Percentiles rank a stretch among this genome's conserved stretches.
Evolutionary conservation across 2,329 filamentous ascomycete species (phyloP).

Genomic region (Xylariaceae sp.): DNA sequence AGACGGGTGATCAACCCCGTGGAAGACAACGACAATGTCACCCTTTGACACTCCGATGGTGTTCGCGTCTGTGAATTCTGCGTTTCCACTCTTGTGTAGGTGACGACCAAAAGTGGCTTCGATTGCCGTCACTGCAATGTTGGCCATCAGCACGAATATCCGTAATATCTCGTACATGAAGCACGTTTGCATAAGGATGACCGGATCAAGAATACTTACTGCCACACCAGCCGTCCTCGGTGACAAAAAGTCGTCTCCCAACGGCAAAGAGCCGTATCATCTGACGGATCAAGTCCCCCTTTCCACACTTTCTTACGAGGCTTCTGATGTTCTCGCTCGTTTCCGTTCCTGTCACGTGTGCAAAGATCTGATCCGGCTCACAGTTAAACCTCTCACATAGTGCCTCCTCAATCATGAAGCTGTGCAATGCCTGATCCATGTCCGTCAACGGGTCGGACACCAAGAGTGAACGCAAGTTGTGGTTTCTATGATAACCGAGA

Average conservation of each 20-base stretch:
- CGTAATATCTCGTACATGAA: not conserved
- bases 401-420: not conserved
- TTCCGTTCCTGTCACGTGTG: no score
- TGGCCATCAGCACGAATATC: not conserved
- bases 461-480: no score
- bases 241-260: not conserved
- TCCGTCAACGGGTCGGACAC: no score
- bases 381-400: not conserved
- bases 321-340: not conserved
- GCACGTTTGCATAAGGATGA: not conserved
- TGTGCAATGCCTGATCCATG: not conserved
- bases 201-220: not conserved
- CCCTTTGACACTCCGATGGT: not conserved
- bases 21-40: not conserved
- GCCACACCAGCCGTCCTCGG: not conserved
- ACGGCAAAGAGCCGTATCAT: not conserved
- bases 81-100: not conserved
- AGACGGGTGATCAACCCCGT: no score
- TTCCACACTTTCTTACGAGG: not conserved
- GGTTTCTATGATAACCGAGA: not conserved
- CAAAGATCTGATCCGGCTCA: not conserved
- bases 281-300: not conserved
- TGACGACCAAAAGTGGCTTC: not conserved
- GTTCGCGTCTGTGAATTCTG: not conserved
- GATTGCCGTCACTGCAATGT: not conserved